phyloP scores from a whole-genome alignment of 1,284 basidiomycete species.

The Stygiomarasmius scandens region DNA sequence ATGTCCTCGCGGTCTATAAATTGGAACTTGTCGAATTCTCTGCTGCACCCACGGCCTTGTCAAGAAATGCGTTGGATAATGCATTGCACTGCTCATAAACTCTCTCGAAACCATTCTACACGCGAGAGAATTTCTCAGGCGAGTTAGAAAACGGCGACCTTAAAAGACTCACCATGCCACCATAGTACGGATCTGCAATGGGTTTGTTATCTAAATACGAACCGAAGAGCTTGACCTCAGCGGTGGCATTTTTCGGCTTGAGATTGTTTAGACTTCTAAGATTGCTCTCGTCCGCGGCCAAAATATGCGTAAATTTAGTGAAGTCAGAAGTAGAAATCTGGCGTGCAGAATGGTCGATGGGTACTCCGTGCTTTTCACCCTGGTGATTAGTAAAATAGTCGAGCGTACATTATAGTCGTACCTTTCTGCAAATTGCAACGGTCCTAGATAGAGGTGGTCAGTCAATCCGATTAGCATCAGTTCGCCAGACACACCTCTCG shows the following conservation, averaged over 20 bases:
- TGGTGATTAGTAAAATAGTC: not conserved
- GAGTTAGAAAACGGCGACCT: not conserved
- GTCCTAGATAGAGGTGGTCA: slow-evolving; percentile 43
- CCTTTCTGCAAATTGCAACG: slow-evolving; percentile 63
- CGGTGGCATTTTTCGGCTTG: slow-evolving; percentile 58
- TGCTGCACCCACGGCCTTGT: slow-evolving; percentile 47
- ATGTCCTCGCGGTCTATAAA: not conserved
- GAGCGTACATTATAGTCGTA: slow-evolving; percentile 25
- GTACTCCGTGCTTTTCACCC: slow-evolving; percentile 54
- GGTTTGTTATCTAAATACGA: slow-evolving; percentile 66
- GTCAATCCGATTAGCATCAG: not conserved
- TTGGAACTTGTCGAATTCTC: not conserved
- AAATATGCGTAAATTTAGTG: slow-evolving; percentile 65
- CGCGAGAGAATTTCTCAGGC: not conserved
- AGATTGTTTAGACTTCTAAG: slow-evolving; percentile 57
- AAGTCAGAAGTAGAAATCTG: slow-evolving; percentile 64
- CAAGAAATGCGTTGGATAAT: slow-evolving; percentile 76
- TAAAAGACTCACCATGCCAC: slow-evolving; percentile 48
- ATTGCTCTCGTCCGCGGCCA: slow-evolving; percentile 71
- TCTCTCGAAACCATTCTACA: slow-evolving; percentile 57
- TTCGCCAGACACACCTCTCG: slow-evolving; percentile 67
- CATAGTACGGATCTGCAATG: slow-evolving; percentile 78
- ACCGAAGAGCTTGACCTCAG: slow-evolving; percentile 72
- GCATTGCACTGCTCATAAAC: slow-evolving; percentile 65
- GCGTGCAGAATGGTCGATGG: slow-evolving; percentile 62